A percentile compares a stretch with the other conserved stretches of the same genome.
phyloP scores from a whole-genome alignment of 148 eudicot species.

The Polygonum maritimum region DNA sequence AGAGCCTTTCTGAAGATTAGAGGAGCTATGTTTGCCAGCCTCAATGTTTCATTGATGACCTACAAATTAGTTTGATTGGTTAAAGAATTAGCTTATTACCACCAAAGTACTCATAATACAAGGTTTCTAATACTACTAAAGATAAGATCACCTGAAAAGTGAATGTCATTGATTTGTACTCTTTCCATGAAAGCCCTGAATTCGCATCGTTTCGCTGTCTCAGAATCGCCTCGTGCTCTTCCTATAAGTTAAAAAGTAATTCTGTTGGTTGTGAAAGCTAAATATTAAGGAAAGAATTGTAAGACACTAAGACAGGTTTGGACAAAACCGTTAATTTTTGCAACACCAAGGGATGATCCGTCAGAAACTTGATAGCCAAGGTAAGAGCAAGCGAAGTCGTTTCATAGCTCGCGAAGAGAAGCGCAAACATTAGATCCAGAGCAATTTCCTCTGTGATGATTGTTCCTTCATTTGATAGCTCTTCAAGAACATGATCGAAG shows the following conservation, averaged over 20 bases:
- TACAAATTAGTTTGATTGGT: conserved; percentile 22
- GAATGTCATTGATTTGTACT: conserved; percentile 80
- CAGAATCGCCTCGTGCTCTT: conserved; percentile 78
- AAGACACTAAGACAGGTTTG: too few species aligned
- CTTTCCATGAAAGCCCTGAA: conserved; percentile 71
- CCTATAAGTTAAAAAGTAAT: conserved; percentile 27
- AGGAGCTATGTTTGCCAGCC: conserved; percentile 89
- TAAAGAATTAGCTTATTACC: neutral
- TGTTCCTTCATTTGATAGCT: conserved; percentile 50
- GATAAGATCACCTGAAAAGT: conserved; percentile 64
- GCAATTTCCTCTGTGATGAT: conserved; percentile 73
- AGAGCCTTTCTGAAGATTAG: conserved; percentile 80
- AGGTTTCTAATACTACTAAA: neutral
- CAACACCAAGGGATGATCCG: conserved; percentile 62
- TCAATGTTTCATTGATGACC: conserved; percentile 88
- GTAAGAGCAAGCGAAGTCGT: conserved; percentile 83
- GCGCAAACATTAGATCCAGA: conserved; percentile 85
- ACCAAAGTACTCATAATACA: neutral
- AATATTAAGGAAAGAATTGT: neutral
- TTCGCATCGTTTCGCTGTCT: conserved; percentile 43
- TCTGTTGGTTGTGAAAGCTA: neutral
- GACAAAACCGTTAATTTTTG: conserved; percentile 8
- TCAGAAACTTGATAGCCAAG: conserved; percentile 59
- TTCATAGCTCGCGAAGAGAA: conserved; percentile 90
- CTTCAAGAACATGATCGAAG: conserved; percentile 77